phyloP scores from a whole-genome alignment of 345 rosid species.

The Toxicodendron radicans region DNA sequence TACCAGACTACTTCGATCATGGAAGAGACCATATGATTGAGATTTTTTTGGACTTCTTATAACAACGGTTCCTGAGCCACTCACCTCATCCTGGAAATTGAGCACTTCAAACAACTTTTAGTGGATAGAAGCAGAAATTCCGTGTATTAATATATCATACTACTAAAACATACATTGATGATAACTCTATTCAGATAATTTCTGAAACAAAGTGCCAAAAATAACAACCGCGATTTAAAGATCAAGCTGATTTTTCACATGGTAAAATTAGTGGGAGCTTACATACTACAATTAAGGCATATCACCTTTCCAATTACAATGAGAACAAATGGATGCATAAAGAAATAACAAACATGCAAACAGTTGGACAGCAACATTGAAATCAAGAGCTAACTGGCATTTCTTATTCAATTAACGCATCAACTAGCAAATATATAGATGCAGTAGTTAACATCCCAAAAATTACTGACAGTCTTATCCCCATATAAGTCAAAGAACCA shows the following conservation, averaged over 20 bases:
- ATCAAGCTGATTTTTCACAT: neutral
- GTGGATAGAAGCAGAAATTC: constrained; percentile 18
- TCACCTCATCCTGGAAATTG: constrained; percentile 69
- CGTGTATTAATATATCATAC: neutral
- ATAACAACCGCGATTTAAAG: neutral
- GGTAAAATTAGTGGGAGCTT: neutral
- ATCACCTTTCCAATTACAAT: neutral
- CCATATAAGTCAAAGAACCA: neutral
- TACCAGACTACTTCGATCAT: constrained; percentile 69
- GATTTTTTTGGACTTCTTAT: constrained; percentile 75
- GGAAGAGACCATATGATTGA: constrained; percentile 55
- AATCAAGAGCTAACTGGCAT: neutral
- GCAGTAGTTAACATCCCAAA: constrained; percentile 3
- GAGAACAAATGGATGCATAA: neutral
- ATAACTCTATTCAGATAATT: neutral
- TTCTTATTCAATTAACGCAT: neutral
- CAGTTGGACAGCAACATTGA: neutral
- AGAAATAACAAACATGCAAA: neutral
- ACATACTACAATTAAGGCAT: constrained; percentile 8
- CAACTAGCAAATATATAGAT: neutral
- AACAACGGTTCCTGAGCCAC: constrained; percentile 92
- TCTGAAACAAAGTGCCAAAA: neutral
- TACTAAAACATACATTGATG: neutral
- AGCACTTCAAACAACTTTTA: constrained; percentile 22
- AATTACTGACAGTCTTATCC: neutral